phyloP scores from a whole-genome alignment of 2,329 filamentous ascomycete species.

The Arthroderma sp. region DNA sequence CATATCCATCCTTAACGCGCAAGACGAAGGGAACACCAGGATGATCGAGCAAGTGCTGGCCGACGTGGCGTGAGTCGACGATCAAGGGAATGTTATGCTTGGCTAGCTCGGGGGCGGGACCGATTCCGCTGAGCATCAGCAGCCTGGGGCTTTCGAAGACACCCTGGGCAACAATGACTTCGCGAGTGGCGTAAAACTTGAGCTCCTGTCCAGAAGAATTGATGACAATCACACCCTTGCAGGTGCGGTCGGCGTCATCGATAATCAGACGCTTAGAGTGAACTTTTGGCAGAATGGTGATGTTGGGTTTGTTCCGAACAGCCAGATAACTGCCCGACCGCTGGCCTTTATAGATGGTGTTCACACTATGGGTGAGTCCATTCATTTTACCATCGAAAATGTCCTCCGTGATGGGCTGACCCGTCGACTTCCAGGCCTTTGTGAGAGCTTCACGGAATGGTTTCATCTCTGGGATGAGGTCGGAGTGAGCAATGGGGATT shows the following conservation, averaged over 20 bases:
- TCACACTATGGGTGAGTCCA: slow-evolving; percentile 41
- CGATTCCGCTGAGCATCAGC: slow-evolving; percentile 34
- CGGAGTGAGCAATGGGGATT: slow-evolving; percentile 41
- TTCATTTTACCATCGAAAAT: slow-evolving; percentile 43
- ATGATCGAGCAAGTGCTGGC: slow-evolving; percentile 25
- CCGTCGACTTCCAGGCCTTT: slow-evolving; percentile 40
- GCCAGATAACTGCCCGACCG: slow-evolving; percentile 41
- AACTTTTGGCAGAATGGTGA: slow-evolving; percentile 38
- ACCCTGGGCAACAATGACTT: slow-evolving; percentile 38
- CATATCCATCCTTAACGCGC: slow-evolving; percentile 29
- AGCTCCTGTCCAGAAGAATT: slow-evolving; percentile 25
- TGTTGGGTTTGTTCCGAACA: slow-evolving; percentile 41
- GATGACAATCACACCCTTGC: slow-evolving; percentile 34
- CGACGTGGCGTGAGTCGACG: slow-evolving; percentile 19
- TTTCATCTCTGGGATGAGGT: slow-evolving; percentile 39
- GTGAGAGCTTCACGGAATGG: slow-evolving; percentile 31
- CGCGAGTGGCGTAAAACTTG: slow-evolving; percentile 36
- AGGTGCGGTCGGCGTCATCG: slow-evolving; percentile 30
- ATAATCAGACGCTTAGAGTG: slow-evolving; percentile 44
- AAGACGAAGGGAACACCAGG: slow-evolving; percentile 30
- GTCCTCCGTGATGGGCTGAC: slow-evolving; percentile 18
- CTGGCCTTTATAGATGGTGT: slow-evolving; percentile 46
- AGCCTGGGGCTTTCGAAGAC: slow-evolving; percentile 41
- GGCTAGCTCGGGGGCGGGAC: slow-evolving; percentile 29
- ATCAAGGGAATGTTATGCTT: slow-evolving; percentile 21